Evolutionary conservation across 202 grass and related monocot species (phyloP).

Genomic region (Elaeis oleifera): DNA sequence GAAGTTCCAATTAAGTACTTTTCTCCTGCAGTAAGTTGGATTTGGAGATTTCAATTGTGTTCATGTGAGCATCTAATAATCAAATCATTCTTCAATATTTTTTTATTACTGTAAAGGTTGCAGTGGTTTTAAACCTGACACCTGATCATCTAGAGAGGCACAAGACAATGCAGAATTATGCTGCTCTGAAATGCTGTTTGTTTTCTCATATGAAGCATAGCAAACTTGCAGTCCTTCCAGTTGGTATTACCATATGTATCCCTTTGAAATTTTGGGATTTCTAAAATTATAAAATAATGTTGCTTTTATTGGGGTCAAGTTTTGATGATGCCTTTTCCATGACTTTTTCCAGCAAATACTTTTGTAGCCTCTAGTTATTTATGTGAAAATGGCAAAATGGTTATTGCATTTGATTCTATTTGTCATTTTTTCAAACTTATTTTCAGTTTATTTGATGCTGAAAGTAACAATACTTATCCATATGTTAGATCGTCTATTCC

Average conservation of each 20-base stretch:
- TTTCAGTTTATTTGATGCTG: no score
- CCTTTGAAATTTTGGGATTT: not conserved
- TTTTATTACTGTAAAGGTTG: constrained; percentile 3
- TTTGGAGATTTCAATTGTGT: not conserved
- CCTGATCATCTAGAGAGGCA: constrained; percentile 19
- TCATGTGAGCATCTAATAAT: not conserved
- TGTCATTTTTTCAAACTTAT: no score
- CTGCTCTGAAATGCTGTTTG: constrained; percentile 11
- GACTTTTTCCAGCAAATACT: no score
- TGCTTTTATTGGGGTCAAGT: no score
- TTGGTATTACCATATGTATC: not conserved
- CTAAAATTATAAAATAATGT: no score
- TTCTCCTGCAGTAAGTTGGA: constrained; percentile 7
- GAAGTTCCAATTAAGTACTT: constrained; percentile 9
- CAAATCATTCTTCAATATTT: no score
- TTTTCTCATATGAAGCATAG: constrained; percentile 14
- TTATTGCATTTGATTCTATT: no score
- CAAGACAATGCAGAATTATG: constrained; percentile 11
- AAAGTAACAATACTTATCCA: no score
- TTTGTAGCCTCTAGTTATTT: no score
- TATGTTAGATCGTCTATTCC: no score
- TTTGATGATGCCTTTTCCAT: no score
- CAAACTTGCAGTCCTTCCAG: constrained; percentile 12
- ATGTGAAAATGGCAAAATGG: no score
- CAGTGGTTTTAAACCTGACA: constrained; percentile 11